phyloP scores from a whole-genome alignment of 805 yeast genomes.

The Lachancea sp. region DNA sequence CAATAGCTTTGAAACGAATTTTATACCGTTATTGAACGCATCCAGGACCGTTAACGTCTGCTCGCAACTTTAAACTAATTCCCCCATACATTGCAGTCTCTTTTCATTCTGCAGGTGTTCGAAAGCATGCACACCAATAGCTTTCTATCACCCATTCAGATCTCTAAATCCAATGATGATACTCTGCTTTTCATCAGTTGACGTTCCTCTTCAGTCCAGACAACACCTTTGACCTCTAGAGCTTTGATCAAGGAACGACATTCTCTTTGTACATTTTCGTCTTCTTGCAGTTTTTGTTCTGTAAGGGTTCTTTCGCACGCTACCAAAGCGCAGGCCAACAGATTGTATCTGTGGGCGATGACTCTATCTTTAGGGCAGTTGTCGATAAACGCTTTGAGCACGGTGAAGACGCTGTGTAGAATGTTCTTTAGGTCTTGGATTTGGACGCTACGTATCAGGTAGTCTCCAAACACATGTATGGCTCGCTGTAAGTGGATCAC shows the following conservation, averaged over 20 bases:
- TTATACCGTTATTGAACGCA: too few relatives aligned
- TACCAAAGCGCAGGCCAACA: constrained; percentile 19
- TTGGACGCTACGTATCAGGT: constrained; percentile 24
- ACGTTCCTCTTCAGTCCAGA: background rate
- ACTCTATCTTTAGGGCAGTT: constrained; percentile 19
- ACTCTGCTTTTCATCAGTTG: background rate
- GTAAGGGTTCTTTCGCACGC: constrained; percentile 20
- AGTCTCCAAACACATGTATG: constrained; percentile 25
- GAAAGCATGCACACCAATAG: too few relatives aligned
- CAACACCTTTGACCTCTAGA: constrained; percentile 13
- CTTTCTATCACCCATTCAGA: background rate
- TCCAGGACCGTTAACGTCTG: too few relatives aligned
- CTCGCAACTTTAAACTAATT: too few relatives aligned
- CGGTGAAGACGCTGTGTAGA: constrained; percentile 11
- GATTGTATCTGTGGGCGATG: constrained; percentile 21
- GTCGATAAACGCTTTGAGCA: constrained; percentile 10
- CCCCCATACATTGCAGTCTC: background rate
- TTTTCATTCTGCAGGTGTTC: background rate
- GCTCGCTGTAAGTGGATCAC: constrained; percentile 21
- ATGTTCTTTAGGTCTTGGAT: constrained; percentile 18
- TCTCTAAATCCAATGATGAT: background rate
- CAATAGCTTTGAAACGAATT: background rate
- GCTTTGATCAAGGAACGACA: background rate
- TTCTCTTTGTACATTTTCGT: background rate
- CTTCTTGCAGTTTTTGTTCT: constrained; percentile 19